Conservation (phyloP, 2,329 filamentous ascomycete species). For the Thielaviopsis euricoi region DNA sequence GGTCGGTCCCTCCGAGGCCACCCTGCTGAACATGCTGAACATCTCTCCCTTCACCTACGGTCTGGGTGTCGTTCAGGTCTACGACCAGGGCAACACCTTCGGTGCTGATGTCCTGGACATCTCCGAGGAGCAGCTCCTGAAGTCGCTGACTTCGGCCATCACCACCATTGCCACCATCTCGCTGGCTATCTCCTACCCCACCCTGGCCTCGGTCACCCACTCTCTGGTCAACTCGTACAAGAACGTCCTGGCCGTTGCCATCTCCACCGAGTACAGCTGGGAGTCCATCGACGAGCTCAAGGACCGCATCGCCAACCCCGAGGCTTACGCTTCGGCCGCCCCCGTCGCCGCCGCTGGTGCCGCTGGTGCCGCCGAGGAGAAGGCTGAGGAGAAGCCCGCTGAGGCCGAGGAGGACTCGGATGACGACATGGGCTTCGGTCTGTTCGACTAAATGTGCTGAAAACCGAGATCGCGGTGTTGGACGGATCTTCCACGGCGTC, state of each 20-base stretch:
- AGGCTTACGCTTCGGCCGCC: conserved; percentile 76
- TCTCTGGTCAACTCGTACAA: conserved; percentile 96
- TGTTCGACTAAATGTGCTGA: conserved; percentile 44
- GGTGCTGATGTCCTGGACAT: conserved; percentile 75
- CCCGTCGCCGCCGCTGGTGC: conserved; percentile 47
- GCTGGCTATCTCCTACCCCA: conserved; percentile 87
- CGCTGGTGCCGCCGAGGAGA: conserved; percentile 28
- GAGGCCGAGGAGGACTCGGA: conserved; percentile 43
- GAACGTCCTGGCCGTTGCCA: conserved; percentile 78
- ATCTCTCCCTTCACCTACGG: conserved; percentile 99
- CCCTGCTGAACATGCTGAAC: conserved; percentile 98
- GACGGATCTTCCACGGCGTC: conserved; percentile 53
- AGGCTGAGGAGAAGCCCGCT: conserved; percentile 47
- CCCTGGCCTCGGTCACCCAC: conserved; percentile 90
- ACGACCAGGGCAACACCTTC: conserved; percentile 95
- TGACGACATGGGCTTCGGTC: conserved; percentile 38
- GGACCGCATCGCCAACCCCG: conserved; percentile 98
- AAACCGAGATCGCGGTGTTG: conserved; percentile 44
- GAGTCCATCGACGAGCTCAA: conserved; percentile 94
- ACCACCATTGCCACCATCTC: conserved; percentile 79
- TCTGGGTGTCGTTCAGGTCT: conserved; percentile 91
- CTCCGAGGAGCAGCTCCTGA: conserved; percentile 83
- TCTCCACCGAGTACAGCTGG: conserved; percentile 87
- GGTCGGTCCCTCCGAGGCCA: conserved; percentile 97
- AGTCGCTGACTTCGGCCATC: conserved; percentile 65